These are phyloP conservation scores for Circinella umbellata DNA, from an alignment of 371 early-diverging fungal genomes.

Conservation along the genomic window DNA sequence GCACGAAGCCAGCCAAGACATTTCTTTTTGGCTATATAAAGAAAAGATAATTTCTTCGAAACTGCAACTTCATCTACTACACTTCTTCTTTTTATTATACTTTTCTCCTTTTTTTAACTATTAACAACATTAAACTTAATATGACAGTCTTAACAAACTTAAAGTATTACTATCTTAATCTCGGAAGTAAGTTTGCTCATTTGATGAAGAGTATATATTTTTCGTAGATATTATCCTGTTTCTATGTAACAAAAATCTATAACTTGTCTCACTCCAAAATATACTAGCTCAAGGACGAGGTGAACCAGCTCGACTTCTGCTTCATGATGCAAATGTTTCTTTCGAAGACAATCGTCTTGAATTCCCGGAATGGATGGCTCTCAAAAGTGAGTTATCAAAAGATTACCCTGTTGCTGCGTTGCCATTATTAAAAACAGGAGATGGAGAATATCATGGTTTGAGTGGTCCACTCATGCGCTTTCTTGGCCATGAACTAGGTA, in stretches of 20 bases:
- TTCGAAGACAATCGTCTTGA: neutral
- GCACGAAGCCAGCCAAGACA: neutral
- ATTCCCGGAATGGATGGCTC: neutral
- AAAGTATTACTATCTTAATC: conserved; percentile 1
- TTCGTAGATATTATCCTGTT: neutral
- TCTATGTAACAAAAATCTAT: too few relatives aligned
- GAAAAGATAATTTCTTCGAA: too few relatives aligned
- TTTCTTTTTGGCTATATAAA: neutral
- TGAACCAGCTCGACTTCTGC: neutral
- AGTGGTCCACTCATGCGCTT: neutral
- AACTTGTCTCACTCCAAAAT: neutral
- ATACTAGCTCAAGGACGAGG: neutral
- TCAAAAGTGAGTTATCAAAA: neutral
- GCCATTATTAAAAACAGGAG: neutral
- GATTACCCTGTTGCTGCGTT: neutral
- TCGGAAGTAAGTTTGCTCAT: neutral
- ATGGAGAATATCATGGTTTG: conserved; percentile 1
- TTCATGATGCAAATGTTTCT: conserved; percentile 1
- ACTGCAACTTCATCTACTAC: too few relatives aligned
- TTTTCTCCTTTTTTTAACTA: neutral
- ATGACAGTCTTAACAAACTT: conserved; percentile 5
- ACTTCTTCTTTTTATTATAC: neutral
- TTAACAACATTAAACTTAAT: neutral
- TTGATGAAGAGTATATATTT: neutral
- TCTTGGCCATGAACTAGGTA: neutral